phyloP scores from a whole-genome alignment of 108 stramenopile genomes.

The Cyclostephanos tholiformis region DNA sequence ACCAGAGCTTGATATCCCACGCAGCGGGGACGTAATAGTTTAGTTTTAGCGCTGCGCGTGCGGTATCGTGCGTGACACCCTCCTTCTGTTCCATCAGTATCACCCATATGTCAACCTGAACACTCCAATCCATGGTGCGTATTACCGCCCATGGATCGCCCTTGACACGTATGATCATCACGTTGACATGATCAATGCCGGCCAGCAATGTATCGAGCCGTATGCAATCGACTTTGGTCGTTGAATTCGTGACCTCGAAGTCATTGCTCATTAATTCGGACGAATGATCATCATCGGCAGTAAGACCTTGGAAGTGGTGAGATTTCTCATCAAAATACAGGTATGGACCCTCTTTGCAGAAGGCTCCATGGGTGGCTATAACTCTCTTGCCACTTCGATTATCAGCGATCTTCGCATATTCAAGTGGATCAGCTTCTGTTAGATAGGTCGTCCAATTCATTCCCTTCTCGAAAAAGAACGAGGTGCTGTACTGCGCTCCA shows the following conservation, averaged over 20 bases:
- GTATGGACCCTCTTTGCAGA: slow-evolving; percentile 40
- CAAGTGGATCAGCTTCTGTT: slow-evolving; percentile 49
- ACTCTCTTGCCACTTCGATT: slow-evolving; percentile 43
- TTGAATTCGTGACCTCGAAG: slow-evolving; percentile 8
- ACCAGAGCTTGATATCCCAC: slow-evolving; percentile 64
- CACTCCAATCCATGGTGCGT: slow-evolving; percentile 55
- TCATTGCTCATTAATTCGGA: slow-evolving; percentile 21
- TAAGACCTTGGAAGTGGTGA: slow-evolving; percentile 19
- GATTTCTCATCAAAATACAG: slow-evolving; percentile 32
- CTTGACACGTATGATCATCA: slow-evolving; percentile 51
- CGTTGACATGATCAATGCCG: slow-evolving; percentile 48
- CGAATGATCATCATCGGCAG: slow-evolving; percentile 23
- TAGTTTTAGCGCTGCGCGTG: slow-evolving; percentile 38
- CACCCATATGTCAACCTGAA: slow-evolving; percentile 55
- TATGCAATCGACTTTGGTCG: slow-evolving; percentile 35
- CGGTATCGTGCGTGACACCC: slow-evolving; percentile 38
- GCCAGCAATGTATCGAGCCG: slow-evolving; percentile 35
- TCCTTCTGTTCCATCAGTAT: slow-evolving; percentile 45
- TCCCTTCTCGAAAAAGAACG: slow-evolving; percentile 52
- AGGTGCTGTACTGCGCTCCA: slow-evolving; percentile 27
- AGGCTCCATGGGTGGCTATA: slow-evolving; percentile 38
- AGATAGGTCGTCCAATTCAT: slow-evolving; percentile 56
- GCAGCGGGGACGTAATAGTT: slow-evolving; percentile 57
- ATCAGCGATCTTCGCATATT: slow-evolving; percentile 29
- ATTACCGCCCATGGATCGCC: slow-evolving; percentile 56